Conservation (phyloP, 441 rosid genomes). For the Manihot esculenta region DNA sequence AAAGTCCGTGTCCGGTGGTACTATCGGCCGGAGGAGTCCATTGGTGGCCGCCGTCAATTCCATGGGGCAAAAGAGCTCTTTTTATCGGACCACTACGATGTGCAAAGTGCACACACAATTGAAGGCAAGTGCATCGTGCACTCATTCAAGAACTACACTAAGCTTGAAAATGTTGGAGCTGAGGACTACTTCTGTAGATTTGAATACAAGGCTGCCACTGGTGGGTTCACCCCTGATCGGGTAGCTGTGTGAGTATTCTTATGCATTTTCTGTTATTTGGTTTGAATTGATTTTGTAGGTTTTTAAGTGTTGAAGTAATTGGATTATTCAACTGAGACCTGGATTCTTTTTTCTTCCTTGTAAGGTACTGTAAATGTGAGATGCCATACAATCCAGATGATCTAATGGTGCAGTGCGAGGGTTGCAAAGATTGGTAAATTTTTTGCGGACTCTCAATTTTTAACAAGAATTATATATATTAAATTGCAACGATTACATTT, state of each 20-base stretch:
- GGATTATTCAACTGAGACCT: slow-evolving; percentile 6
- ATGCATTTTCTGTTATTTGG: neutral
- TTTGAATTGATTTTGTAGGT: neutral
- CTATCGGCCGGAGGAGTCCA: slow-evolving; percentile 84
- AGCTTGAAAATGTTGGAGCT: slow-evolving; percentile 82
- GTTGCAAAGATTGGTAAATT: slow-evolving; percentile 81
- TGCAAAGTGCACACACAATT: slow-evolving; percentile 82
- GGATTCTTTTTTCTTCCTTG: slow-evolving; percentile 5
- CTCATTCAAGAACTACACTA: slow-evolving; percentile 79
- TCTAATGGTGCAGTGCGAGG: slow-evolving; percentile 85
- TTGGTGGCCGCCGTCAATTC: slow-evolving; percentile 77
- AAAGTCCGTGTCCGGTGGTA: slow-evolving; percentile 84
- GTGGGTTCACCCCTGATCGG: slow-evolving; percentile 75
- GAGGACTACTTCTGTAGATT: slow-evolving; percentile 89
- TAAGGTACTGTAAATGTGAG: slow-evolving; percentile 88
- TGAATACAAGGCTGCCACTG: slow-evolving; percentile 79
- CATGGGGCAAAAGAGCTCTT: slow-evolving; percentile 87
- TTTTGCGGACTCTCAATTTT: neutral
- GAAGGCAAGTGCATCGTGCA: slow-evolving; percentile 85
- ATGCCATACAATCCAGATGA: slow-evolving; percentile 91
- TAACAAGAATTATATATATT: neutral
- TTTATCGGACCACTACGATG: slow-evolving; percentile 73
- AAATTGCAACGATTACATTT: neutral
- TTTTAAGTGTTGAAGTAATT: slow-evolving; percentile 16
- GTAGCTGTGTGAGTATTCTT: slow-evolving; percentile 73